Base-by-base conservation (phyloP, 371 early-diverging fungal genomes). In the Zancudomyces culisetae region DNA sequence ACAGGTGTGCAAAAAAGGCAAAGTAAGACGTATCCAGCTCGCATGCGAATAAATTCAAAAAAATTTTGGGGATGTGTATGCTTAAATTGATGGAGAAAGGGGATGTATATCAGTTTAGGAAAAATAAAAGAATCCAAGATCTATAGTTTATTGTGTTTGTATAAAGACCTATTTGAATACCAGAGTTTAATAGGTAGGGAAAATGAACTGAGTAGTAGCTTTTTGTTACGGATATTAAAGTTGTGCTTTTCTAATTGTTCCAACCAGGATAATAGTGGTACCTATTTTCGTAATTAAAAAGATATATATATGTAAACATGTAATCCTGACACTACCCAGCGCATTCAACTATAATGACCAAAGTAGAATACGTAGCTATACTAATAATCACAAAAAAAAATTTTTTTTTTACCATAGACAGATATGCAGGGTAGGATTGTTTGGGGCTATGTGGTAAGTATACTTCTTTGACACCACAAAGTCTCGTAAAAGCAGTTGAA, bases 191-290 rank as follows among this genome's bases (percentile, higher is more conserved):
- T 74, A 30, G 70, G 63, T 41, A 77, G 52, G 43, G 54, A 55
- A 56, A 70, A 59, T 22, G 60, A 54, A 35, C 64, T 61, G 23
- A 52, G 63, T 4, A 49, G 57, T 40, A 76, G 58, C 15, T 52
- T 27, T 8, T 45, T 45, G 28, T 77, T 68, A 57, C 71, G 77
- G 0, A 75, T 52, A 47, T 78, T 54, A 52, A 78, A 78, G 21
- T 72, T 57, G 26, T 52, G 60, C 42, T 47, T 56, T 48, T 78
- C 74, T 2, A 78, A 66, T n/a, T 59, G 52, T 49, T 69, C 63
- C 15, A 78, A 60, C 60, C 65, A 76, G 28, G 51, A 42, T 27
- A 75, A 66, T 46, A 54, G 54, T 0, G 75, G 69, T 18, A 52
- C 53, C 53, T 52, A 52, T 35, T 10, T 35, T 6, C 15, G 35